Evolutionary conservation across 768 basidiomycete genomes (phyloP), one percentile per base, ranked within the genome.

Genomic region (Boletus huronensis): DNA sequence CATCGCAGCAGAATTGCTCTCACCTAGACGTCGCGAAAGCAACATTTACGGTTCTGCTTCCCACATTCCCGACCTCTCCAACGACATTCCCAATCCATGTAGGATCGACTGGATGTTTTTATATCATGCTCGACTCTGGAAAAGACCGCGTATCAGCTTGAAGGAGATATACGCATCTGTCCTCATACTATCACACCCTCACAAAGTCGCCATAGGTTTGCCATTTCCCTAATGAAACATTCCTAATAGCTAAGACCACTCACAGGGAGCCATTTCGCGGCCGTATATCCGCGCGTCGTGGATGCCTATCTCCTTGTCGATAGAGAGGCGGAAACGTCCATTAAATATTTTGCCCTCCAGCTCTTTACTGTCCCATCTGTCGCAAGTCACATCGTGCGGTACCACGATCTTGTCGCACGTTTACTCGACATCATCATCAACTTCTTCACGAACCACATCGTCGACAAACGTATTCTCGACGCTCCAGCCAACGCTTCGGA

Each of bases 221-320:
- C 0, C 76, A 38, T 41, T 9, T 44, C 38, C 9, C 13, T 31
- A 3, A 5, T 42, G 23, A 41, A 35, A 48, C 26, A 26, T 61
- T 8, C 23, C 13, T 8, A 8, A 29, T 5, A 26, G 10, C 57
- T 67, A 23, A 63, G n/a, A 11, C 40, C 14, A 16, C 39, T 45
- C 25, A 14, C 53, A 94, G 93, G 90, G 11, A 83, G 87, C 6
- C 89, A 87, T 61, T 93, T 94, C 68, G 87, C 91, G 0, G 81
- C 80, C 50, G 84, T 92, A 10, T 99, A 98, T 71, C 87, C 87
- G 53, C 80, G 86, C 61, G 78, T 98, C 46, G 88, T 95, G 61
- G 91, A 96, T 61, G 83, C 92, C 2, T 98, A 95, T 72, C 83
- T 98, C 9, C 83, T 96, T 42, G 83, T 90, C 21, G 97, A 98